phyloP scores from a whole-genome alignment of 306 rosid species.

The Erythrophleum fordii region DNA sequence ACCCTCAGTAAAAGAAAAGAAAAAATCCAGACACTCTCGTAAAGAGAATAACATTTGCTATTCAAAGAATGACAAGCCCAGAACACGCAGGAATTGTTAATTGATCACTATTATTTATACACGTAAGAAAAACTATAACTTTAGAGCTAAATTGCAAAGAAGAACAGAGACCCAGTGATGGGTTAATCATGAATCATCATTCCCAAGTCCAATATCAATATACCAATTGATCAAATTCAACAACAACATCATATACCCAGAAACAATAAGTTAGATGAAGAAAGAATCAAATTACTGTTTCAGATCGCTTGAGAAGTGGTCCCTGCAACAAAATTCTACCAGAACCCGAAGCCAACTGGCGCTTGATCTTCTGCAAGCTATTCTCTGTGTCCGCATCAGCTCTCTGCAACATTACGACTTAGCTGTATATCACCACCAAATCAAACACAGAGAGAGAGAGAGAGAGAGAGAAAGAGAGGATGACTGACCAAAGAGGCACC shows the following conservation, averaged over 20 bases:
- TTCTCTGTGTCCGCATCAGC: conserved; percentile 68
- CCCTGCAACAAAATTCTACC: conserved; percentile 92
- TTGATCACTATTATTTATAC: conserved; percentile 6
- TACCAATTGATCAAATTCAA: conserved; percentile 26
- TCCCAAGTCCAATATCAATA: neutral
- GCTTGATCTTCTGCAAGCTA: conserved; percentile 98
- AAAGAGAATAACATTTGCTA: neutral
- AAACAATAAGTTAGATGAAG: conserved; percentile 2
- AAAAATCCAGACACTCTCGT: neutral
- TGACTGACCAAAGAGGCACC: conserved; percentile 67
- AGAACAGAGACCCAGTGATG: conserved; percentile 13
- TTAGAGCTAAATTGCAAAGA: neutral
- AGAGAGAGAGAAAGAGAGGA: conserved; percentile 2
- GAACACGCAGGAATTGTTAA: conserved; percentile 9
- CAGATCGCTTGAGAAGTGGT: conserved; percentile 98
- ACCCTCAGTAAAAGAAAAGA: neutral
- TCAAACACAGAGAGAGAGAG: neutral
- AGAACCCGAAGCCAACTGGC: conserved; percentile 90
- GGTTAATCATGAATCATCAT: neutral
- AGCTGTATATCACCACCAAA: conserved; percentile 15
- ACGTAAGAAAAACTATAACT: conserved; percentile 27
- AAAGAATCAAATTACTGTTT: conserved; percentile 66
- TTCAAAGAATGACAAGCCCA: conserved; percentile 20
- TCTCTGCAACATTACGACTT: conserved; percentile 57
- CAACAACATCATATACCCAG: neutral